A percentile compares a stretch with the other conserved stretches of the same genome.
Evolutionary conservation across 345 rosid species (phyloP).

Genomic region (Rhodamnia argentea): DNA sequence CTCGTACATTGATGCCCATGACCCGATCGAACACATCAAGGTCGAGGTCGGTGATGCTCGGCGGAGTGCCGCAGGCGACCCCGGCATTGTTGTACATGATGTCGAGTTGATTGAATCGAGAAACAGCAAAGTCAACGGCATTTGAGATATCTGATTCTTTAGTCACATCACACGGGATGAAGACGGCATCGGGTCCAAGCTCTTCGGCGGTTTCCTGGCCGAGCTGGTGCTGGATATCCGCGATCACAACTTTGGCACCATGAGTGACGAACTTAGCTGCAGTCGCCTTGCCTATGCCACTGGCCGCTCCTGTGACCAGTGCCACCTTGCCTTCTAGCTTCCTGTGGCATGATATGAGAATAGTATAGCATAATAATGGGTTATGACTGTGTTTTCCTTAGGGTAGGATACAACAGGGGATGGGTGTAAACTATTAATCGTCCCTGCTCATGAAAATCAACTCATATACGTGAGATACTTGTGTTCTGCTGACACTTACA

Average conservation of each 20-base stretch:
- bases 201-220: constrained; percentile 45
- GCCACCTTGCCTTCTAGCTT: constrained; percentile 86
- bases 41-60: constrained; percentile 58
- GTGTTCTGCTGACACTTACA: neutral
- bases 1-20: constrained; percentile 59
- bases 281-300: constrained; percentile 78
- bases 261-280: constrained; percentile 52
- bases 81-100: constrained; percentile 91
- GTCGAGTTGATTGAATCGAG: constrained; percentile 38
- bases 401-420: neutral
- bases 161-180: constrained; percentile 53
- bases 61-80: constrained; percentile 47
- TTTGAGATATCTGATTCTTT: constrained; percentile 57
- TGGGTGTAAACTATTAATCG: neutral
- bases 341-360: constrained; percentile 9
- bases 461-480: neutral
- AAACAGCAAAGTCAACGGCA: constrained; percentile 59
- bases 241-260: constrained; percentile 78
- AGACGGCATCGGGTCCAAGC: constrained; percentile 55
- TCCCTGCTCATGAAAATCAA: neutral
- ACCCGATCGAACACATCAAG: constrained; percentile 51
- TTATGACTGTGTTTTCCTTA: neutral
- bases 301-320: constrained; percentile 80
- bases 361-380: neutral
- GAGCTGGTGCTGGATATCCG: constrained; percentile 48